Conservation (phyloP, 1,139 yeast species). For the Geotrichum europaeum region DNA sequence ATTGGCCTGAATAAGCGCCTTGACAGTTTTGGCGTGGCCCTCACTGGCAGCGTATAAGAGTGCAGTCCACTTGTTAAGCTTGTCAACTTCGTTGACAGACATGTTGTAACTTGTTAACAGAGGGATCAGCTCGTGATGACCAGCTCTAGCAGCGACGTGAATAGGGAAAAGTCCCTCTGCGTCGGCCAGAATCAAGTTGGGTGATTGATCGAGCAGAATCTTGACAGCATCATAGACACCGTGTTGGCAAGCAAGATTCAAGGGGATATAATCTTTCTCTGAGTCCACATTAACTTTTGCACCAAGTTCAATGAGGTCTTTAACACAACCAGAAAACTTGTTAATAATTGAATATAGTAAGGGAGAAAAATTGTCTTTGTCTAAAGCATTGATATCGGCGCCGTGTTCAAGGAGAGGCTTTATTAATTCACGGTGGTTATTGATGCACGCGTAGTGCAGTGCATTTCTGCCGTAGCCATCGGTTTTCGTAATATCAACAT, state of each 20-base stretch:
- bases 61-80: slow-evolving; percentile 90
- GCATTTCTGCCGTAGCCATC: slow-evolving; percentile 79
- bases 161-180: slow-evolving; percentile 73
- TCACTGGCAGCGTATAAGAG: slow-evolving; percentile 84
- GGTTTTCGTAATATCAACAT: slow-evolving; percentile 38
- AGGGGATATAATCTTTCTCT: slow-evolving; percentile 59
- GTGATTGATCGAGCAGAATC: slow-evolving; percentile 43
- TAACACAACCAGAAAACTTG: slow-evolving; percentile 52
- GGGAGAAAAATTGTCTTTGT: slow-evolving; percentile 52
- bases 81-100: slow-evolving; percentile 71
- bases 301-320: slow-evolving; percentile 41
- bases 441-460: slow-evolving; percentile 71
- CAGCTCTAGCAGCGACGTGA: slow-evolving; percentile 84
- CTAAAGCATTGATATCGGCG: slow-evolving; percentile 36
- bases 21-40: slow-evolving; percentile 70
- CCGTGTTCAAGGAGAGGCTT: slow-evolving; percentile 32
- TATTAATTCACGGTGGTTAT: slow-evolving; percentile 34
- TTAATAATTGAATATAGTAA: slow-evolving; percentile 71
- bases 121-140: slow-evolving; percentile 62
- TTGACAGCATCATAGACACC: slow-evolving; percentile 73
- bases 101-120: slow-evolving; percentile 69
- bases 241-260: slow-evolving; percentile 82
- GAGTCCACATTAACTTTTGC: slow-evolving; percentile 38
- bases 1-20: slow-evolving; percentile 62
- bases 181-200: slow-evolving; percentile 33